phyloP scores from a whole-genome alignment of 768 basidiomycete genomes.

The Lentinula edodes region DNA sequence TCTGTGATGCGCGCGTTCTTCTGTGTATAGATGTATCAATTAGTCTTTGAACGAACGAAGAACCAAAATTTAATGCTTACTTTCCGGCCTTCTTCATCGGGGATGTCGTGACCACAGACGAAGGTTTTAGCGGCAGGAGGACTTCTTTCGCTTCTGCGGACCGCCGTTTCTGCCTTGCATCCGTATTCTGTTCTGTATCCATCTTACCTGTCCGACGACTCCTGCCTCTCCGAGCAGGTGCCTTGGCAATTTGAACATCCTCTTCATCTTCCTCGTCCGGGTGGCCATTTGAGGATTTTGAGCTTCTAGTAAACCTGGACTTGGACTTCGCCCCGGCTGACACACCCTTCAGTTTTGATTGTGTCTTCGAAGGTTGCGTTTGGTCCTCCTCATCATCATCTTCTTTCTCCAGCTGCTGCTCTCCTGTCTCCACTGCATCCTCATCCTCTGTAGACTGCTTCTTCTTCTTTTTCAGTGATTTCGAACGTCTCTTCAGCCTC shows the following conservation, averaged over 20 bases:
- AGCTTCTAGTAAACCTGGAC: not conserved
- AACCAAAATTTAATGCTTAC: not conserved
- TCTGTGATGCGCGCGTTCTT: not conserved
- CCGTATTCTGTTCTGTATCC: not conserved
- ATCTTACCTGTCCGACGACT: not conserved
- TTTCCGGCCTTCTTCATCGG: conserved; percentile 3
- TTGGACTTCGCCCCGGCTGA: not conserved
- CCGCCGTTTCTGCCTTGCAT: not conserved
- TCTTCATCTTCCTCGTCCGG: not conserved
- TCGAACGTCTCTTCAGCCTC: not conserved
- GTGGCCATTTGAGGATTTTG: not conserved
- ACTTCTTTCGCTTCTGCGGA: not conserved
- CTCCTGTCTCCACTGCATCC: not conserved
- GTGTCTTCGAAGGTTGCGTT: not conserved
- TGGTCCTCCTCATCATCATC: not conserved
- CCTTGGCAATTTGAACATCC: not conserved
- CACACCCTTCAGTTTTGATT: not conserved
- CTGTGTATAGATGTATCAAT: not conserved
- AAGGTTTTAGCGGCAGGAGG: too few species aligned
- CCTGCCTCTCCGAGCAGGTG: not conserved
- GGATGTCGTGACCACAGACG: not conserved
- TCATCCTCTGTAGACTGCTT: not conserved
- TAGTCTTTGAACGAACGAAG: not conserved
- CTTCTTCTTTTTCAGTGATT: not conserved
- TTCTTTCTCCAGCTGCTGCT: not conserved